phyloP scores from a whole-genome alignment of 345 rosid genomes.

The Angophora floribunda region DNA sequence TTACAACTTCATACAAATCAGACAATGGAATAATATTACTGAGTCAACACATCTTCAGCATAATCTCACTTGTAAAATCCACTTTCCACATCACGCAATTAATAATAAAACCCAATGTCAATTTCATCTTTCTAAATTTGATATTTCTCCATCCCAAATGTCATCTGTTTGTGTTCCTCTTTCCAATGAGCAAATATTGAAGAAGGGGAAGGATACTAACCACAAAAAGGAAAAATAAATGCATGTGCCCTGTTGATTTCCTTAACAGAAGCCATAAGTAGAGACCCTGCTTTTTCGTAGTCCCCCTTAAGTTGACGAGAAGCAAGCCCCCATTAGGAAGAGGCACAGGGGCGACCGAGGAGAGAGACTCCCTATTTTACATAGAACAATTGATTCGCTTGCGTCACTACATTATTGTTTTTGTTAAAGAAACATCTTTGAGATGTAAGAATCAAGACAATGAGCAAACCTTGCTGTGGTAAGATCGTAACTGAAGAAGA shows the following conservation, averaged over 20 bases:
- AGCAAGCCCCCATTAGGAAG: not conserved
- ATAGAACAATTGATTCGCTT: not conserved
- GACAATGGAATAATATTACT: not conserved
- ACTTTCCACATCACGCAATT: not conserved
- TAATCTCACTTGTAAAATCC: not conserved
- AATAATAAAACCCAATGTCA: not conserved
- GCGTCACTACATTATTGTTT: not conserved
- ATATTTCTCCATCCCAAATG: not conserved
- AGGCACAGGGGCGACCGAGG: not conserved
- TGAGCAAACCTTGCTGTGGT: constrained; percentile 85
- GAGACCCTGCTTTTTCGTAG: constrained; percentile 82
- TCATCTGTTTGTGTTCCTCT: not conserved
- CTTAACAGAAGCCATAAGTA: constrained; percentile 88
- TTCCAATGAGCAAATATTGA: not conserved
- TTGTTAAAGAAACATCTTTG: too few relatives aligned
- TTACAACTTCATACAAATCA: not conserved
- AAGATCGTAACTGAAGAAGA: constrained; percentile 26
- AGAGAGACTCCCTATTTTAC: not conserved
- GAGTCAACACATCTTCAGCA: not conserved
- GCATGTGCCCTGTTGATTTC: constrained; percentile 82
- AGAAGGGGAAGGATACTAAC: constrained; percentile 21
- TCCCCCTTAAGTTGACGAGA: constrained; percentile 56
- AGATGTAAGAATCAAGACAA: not conserved
- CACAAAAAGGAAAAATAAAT: constrained; percentile 89
- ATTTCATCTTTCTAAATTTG: not conserved